Base-by-base conservation (phyloP, 345 rosid genomes). In the Microthlaspi erraticum region DNA sequence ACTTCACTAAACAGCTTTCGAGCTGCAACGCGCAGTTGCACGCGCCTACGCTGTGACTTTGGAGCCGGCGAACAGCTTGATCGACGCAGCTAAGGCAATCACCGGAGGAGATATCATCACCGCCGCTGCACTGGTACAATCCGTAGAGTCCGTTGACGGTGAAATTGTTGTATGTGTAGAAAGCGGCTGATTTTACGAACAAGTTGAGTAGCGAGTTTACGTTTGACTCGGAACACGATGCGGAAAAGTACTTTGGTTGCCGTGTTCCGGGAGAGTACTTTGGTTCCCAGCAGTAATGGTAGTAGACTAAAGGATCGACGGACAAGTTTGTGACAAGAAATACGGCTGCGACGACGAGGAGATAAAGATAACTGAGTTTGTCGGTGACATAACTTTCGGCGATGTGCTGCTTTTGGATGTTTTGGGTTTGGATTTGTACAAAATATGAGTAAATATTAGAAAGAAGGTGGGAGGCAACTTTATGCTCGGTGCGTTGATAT, bases 91-190 rank as follows among this genome's bases (percentile, higher is more conserved):
- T 82, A 59, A 82, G 77, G 60, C 97, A 88, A 8, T 64, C 45
- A 73, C 38, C 66, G 72, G 44, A 66, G 45, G 56, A 10, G 71
- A 86, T 86, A 88, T 91, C 92, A 1, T n/a, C n/a, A n/a, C n/a
- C n/a, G n/a, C 93, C 95, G 0, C 97, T 89, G 71, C 97, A 91
- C 74, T 91, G 97, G 78, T 79, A 87, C 8, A 91, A 77, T 10
- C 93, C 93, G 66, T 78, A 82, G 42, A 85, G 29, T 26, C 58
- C 43, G 29, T 69, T 55, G 54, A 81, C 72, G 59, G 87, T 83
- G 72, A 76, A 80, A 85, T 82, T 77, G 87, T 83, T 86, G 83
- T 83, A 88, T 77, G 82, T 56, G 37, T 77, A 63, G 76, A 77
- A 71, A 42, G 80, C 59, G 79, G 96, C 96, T 20, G 89, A 82